Base-by-base conservation (phyloP, 306 rosid species). In the Acmispon strigosus region DNA sequence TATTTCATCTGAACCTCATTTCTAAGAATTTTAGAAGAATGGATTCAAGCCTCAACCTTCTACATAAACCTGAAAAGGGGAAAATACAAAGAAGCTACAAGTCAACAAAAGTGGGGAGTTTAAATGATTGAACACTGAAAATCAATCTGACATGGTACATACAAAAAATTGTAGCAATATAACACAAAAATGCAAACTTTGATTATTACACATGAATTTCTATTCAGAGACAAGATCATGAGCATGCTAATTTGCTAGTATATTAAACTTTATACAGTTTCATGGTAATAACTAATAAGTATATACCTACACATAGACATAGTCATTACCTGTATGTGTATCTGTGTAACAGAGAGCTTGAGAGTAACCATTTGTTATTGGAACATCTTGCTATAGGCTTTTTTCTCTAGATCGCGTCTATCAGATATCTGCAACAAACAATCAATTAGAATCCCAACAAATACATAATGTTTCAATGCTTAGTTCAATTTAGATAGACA, bases 301-400 rank as follows among this genome's bases (percentile, higher is more conserved):
- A 7, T 4, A 48, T 16, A 36, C 59, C 39, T 41, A 29, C 2
- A 53, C 5, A 64, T 16, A 59, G 29, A 5, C 18, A 32, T 51
- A 32, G 9, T 57, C 47, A 17, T 19, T 57, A 24, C 6, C 6
- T 63, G 17, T 2, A 70, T 70, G 32, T 20, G 15, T 34, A 65
- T 24, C 8, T 8, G 37, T 49, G 24, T 50, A 50, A 13, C 37
- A 17, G 50, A 51, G 20, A 36, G 18, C 42, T 13, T 16, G 34
- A 20, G 51, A 70, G 78, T 10, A 78, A 83, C 92, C 92, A 29
- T 39, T 59, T 80, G 82, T 69, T 84, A 85, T 74, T 63, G 89
- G 80, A 92, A 92, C 98, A 92, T 92, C 72, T 84, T 92, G 86
- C 92, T 57, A 53, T 75, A 92, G 36, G 93, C 96, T 67, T 85